A percentile compares a stretch with the other conserved stretches of the same genome.
phyloP scores from a whole-genome alignment of 169 alveolate genomes.

The Amoebophrya sp. region DNA sequence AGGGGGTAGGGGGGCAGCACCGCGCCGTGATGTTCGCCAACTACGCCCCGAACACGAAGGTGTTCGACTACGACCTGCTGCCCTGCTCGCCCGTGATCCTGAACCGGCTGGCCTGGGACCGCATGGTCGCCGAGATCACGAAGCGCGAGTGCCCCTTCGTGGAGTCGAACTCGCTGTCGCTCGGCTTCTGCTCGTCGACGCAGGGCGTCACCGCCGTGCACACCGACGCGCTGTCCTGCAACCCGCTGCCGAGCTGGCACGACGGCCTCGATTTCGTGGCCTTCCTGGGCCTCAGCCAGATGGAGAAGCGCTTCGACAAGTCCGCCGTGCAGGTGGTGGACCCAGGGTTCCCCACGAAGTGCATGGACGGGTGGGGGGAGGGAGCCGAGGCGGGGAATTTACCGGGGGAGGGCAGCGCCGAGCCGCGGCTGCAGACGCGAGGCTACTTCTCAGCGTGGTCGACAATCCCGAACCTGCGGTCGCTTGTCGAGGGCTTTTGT shows the following conservation, averaged over 20 bases:
- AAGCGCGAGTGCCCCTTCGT: conserved; percentile 2
- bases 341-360: too few species aligned
- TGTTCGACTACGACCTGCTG: background rate
- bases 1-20: background rate
- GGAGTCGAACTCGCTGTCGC: background rate
- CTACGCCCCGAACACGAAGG: background rate
- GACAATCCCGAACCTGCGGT: background rate
- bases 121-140: background rate
- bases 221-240: background rate
- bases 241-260: background rate
- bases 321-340: too few species aligned
- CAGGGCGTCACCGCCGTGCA: background rate
- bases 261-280: background rate
- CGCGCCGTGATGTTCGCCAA: background rate
- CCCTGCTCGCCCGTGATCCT: background rate
- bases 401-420: too few species aligned
- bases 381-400: too few species aligned
- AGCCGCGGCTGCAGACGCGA: too few species aligned
- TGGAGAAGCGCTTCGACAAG: too few species aligned
- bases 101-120: background rate
- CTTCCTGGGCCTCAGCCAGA: too few species aligned
- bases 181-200: background rate
- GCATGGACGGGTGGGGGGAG: too few species aligned
- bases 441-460: too few species aligned
- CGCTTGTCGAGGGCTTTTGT: background rate